Percentiles rank a stretch among this genome's conserved stretches.
phyloP scores from a whole-genome alignment of 202 grass and related monocot genomes.

The Zizania palustris region DNA sequence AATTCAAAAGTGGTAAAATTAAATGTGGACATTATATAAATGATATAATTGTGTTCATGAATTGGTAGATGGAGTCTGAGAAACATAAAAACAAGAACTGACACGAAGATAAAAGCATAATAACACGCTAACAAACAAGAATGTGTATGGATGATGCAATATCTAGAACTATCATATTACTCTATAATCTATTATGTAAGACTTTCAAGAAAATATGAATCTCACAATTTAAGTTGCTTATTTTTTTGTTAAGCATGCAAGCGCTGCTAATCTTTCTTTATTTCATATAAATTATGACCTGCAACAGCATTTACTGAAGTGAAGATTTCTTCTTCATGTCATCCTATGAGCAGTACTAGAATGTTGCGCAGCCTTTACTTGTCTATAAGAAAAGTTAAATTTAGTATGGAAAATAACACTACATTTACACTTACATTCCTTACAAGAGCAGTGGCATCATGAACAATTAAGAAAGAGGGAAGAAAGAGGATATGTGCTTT shows the following conservation, averaged over 20 bases:
- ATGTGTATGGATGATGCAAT: not conserved
- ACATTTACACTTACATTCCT: not conserved
- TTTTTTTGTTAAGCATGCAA: conserved; percentile 11
- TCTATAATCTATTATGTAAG: not conserved
- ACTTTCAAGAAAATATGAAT: conserved; percentile 14
- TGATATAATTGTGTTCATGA: not conserved
- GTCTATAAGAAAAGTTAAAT: conserved; percentile 33
- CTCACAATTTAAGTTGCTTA: not conserved
- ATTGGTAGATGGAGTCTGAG: not conserved
- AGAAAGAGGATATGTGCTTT: not conserved
- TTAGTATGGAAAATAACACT: not conserved
- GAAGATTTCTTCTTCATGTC: not conserved
- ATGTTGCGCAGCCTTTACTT: conserved; percentile 7
- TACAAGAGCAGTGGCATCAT: not conserved
- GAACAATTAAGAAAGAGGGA: not conserved
- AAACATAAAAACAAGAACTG: not conserved
- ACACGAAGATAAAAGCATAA: not conserved
- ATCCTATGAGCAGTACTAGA: not conserved
- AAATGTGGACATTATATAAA: not conserved
- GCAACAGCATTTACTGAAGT: not conserved
- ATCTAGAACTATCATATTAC: not conserved
- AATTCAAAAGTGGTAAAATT: not conserved
- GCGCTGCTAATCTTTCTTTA: not conserved
- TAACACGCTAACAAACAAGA: not conserved
- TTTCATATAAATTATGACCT: not conserved